A percentile compares a stretch with the other conserved stretches of the same genome.
phyloP scores from a whole-genome alignment of 441 rosid species.

The Cnidoscolus chayamansa region DNA sequence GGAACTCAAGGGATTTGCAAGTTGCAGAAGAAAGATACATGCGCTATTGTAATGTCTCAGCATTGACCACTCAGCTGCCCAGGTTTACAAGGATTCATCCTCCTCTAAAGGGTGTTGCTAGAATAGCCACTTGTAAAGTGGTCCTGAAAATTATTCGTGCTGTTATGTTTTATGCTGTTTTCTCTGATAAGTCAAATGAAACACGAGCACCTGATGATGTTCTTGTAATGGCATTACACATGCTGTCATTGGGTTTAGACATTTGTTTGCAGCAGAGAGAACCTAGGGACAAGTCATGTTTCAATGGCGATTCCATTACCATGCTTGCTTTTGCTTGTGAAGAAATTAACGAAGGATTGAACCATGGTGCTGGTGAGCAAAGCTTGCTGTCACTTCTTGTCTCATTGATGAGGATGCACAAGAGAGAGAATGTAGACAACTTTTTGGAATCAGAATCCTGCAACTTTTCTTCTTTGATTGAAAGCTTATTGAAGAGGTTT shows the following conservation, averaged over 20 bases:
- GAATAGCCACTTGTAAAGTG: constrained; percentile 73
- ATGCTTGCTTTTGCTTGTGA: constrained; percentile 61
- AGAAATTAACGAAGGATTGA: constrained; percentile 51
- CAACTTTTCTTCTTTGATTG: constrained; percentile 70
- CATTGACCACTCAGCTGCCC: constrained; percentile 83
- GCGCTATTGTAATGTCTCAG: constrained; percentile 68
- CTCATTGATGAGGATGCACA: constrained; percentile 65
- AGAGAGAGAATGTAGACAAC: constrained; percentile 43
- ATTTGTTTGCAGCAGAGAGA: constrained; percentile 58
- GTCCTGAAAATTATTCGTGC: constrained; percentile 68
- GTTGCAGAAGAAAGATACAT: constrained; percentile 92
- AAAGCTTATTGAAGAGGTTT: constrained; percentile 65
- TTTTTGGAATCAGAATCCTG: constrained; percentile 61
- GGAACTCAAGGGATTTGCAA: constrained; percentile 92
- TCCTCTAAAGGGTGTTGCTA: constrained; percentile 69
- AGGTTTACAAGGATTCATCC: constrained; percentile 74
- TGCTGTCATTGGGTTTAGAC: constrained; percentile 77
- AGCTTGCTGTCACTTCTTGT: constrained; percentile 93
- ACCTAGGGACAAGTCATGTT: constrained; percentile 29
- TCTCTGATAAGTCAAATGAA: constrained; percentile 51
- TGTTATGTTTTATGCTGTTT: constrained; percentile 75
- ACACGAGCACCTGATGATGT: constrained; percentile 81
- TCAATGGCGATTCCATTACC: constrained; percentile 40
- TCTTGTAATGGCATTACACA: constrained; percentile 72
- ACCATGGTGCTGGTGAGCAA: constrained; percentile 48